Evolutionary conservation across 2,329 filamentous ascomycete species (phyloP).

Genomic region (Decorospora gaudefroyi): DNA sequence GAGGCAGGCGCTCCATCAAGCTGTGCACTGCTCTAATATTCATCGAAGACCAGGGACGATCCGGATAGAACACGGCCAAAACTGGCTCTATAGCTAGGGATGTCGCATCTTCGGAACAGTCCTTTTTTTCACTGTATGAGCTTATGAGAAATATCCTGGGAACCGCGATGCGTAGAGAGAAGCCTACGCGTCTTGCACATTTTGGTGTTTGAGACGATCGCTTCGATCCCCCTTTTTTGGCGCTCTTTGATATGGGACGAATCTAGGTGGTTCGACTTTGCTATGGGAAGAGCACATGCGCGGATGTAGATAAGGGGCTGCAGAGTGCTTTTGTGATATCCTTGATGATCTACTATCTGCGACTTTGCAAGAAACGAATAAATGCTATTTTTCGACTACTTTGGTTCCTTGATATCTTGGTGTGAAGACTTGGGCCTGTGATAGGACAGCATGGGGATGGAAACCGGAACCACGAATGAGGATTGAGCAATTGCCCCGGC

Average conservation of each 20-base stretch:
- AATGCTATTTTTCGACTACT: slow-evolving; percentile 15
- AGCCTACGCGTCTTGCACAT: slow-evolving; percentile 10
- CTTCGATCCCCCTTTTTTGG: slow-evolving; percentile 4
- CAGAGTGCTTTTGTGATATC: slow-evolving; percentile 17
- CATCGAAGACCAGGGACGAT: slow-evolving; percentile 14
- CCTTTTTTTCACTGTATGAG: slow-evolving; percentile 25
- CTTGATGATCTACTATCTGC: slow-evolving; percentile 10
- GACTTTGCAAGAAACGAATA: slow-evolving; percentile 4
- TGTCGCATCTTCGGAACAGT: slow-evolving; percentile 8
- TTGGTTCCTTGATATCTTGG: background rate
- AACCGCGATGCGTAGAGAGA: slow-evolving; percentile 14
- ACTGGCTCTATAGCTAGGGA: slow-evolving; percentile 18
- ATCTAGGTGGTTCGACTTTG: slow-evolving; percentile 1
- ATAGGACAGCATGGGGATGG: too few relatives aligned
- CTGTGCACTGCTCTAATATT: slow-evolving; percentile 37
- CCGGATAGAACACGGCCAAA: slow-evolving; percentile 20
- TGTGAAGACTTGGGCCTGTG: background rate
- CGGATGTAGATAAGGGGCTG: slow-evolving; percentile 16
- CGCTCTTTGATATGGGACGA: slow-evolving; percentile 1
- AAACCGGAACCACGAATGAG: background rate
- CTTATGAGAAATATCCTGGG: slow-evolving; percentile 39
- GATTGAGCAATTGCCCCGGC: background rate
- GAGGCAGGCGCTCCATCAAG: slow-evolving; percentile 48
- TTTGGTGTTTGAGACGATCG: slow-evolving; percentile 12
- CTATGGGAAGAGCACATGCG: slow-evolving; percentile 8